Percentiles rank a stretch among this genome's conserved stretches.
phyloP scores from a whole-genome alignment of 2,329 filamentous ascomycete species.

The Aspergillus persii region DNA sequence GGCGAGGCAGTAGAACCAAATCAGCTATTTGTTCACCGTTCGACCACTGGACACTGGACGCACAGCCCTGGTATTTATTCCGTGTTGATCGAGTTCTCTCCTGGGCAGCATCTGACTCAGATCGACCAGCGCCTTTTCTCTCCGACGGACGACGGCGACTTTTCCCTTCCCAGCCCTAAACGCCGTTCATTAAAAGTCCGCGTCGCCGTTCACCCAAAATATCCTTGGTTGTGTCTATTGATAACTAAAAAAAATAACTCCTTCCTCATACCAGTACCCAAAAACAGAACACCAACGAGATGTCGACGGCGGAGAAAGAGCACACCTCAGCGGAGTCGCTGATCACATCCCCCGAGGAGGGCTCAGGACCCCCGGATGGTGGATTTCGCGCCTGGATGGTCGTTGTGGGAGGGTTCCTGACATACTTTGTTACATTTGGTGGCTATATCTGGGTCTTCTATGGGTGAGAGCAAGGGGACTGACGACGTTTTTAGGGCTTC shows the following conservation, averaged over 20 bases:
- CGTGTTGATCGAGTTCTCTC: no score
- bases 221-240: background rate
- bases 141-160: background rate
- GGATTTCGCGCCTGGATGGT: background rate
- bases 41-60: background rate
- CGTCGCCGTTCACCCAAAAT: background rate
- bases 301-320: background rate
- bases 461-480: background rate
- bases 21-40: background rate
- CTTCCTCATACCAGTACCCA: background rate
- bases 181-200: background rate
- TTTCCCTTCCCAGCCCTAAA: background rate
- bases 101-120: background rate
- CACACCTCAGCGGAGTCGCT: background rate
- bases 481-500: background rate
- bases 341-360: background rate
- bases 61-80: background rate
- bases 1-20: background rate
- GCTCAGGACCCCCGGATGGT: background rate
- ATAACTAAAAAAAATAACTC: background rate
- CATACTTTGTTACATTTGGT: background rate
- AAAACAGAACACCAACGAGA: background rate
- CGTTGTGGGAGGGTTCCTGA: background rate
- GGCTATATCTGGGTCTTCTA: no score
- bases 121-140: background rate